A percentile compares a stretch with the other conserved stretches of the same genome.
Evolutionary conservation across 768 basidiomycete genomes (phyloP).

Genomic region (Kwoniella mangroviensis): DNA sequence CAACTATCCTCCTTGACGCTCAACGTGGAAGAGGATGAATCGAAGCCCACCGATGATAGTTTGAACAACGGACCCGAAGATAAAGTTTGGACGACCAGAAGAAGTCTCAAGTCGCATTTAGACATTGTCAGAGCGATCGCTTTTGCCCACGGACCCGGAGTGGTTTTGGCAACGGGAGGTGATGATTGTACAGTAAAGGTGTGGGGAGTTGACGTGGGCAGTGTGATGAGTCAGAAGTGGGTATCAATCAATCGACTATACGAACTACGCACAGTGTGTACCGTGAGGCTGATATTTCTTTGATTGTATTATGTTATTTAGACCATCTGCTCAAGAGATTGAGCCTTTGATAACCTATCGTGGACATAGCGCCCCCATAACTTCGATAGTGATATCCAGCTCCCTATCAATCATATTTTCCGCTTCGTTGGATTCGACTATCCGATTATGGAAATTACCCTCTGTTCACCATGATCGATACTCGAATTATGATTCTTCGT

Average conservation of each 20-base stretch:
- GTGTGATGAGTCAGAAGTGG: constrained; percentile 76
- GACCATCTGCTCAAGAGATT: constrained; percentile 64
- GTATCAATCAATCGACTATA: constrained; percentile 53
- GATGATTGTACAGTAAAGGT: constrained; percentile 96
- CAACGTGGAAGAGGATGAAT: constrained; percentile 67
- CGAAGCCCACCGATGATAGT: constrained; percentile 64
- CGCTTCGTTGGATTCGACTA: constrained; percentile 89
- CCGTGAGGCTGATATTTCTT: no score
- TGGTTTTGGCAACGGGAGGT: constrained; percentile 87
- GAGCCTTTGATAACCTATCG: constrained; percentile 93
- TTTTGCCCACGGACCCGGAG: constrained; percentile 75
- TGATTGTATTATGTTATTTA: neutral
- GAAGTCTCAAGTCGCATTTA: constrained; percentile 90
- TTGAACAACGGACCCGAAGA: constrained; percentile 59
- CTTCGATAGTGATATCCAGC: constrained; percentile 69
- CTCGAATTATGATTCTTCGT: constrained; percentile 81
- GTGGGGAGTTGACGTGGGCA: constrained; percentile 83
- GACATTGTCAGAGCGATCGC: constrained; percentile 89
- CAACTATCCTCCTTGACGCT: constrained; percentile 60
- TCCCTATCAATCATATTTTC: constrained; percentile 79
- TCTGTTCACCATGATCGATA: constrained; percentile 80
- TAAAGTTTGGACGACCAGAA: constrained; percentile 76
- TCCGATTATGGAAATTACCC: constrained; percentile 88
- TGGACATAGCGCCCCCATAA: constrained; percentile 89
- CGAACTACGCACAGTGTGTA: no score